Base-by-base conservation (phyloP, 2,329 filamentous ascomycete genomes). In the Fusarium sp. region DNA sequence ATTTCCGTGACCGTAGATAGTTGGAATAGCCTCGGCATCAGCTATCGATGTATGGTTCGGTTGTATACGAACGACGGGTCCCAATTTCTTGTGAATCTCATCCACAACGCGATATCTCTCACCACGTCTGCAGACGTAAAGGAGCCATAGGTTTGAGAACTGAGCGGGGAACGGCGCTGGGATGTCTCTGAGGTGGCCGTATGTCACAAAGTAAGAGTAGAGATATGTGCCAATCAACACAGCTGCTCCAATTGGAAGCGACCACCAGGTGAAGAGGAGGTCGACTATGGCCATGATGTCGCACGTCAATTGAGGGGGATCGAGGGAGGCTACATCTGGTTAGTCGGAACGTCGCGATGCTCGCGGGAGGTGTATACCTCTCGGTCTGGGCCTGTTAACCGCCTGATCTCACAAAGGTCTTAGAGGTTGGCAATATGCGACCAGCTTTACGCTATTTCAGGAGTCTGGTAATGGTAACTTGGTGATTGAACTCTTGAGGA, bases 11-110 rank as follows among this genome's bases (percentile, higher is more conserved):
- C 94, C 94, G 72, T 97, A 97, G 56, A 97, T 88, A 45, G 85
- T 80, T 15, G 86, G 85, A 55, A 97, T 94, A 2, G 92, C 93
- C n/a, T 85, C 86, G 28, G 92, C 90, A 75, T 97, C 93, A 55
- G 91, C 92, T 57, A 98, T 84, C 58, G 91, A 94, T 72, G 97
- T 85, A 74, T 97, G 94, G 73, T 94, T 89, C 1, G 94, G 94
- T 75, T 94, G 91, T 69, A 97, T 91, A 36, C 94, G 87, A 22
- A 97, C 90, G 2, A 97, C 80, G n/a, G 89, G 90, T 5, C 94
- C 94, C 43, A 92, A 83, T 74, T 89, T 91, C 82, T 91, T 87
- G 80, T 97, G 94, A 9, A 88, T 84, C 36, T 89, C 80, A 73
- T 97, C 85, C n/a, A 97, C 89, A 4, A 84, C 82, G 28, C 80